Evolutionary conservation across 441 rosid genomes (phyloP).

Genomic region (Pelargonium cotyledonis): DNA sequence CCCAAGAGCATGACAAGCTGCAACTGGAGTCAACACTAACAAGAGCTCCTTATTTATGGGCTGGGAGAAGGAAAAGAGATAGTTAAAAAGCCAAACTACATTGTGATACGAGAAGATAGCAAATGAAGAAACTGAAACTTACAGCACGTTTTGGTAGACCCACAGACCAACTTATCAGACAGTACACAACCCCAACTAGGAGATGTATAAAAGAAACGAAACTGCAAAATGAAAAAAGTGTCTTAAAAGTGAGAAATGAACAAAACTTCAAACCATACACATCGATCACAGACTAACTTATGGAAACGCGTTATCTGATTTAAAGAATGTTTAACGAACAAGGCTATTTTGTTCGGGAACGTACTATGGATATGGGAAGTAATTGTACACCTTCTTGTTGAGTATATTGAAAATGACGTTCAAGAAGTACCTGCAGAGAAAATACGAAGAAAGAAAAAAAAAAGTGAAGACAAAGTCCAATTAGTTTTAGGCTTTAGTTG

Average conservation of each 20-base stretch:
- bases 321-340: not conserved
- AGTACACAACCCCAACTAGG: conserved; percentile 2
- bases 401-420: not conserved
- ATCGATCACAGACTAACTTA: not conserved
- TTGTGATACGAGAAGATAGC: not conserved
- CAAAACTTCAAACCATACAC: not conserved
- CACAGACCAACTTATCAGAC: not conserved
- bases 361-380: not conserved
- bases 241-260: not conserved
- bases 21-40: conserved; percentile 48
- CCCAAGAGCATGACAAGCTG: conserved; percentile 60
- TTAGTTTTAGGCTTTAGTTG: too few relatives aligned
- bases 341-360: not conserved
- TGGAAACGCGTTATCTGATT: not conserved
- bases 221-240: not conserved
- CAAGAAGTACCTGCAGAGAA: not conserved
- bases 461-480: not conserved
- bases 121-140: not conserved
- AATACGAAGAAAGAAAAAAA: too few relatives aligned
- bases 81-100: not conserved
- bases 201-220: not conserved
- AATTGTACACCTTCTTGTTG: conserved; percentile 2
- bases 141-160: conserved; percentile 3
- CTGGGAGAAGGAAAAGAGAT: too few relatives aligned
- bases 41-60: conserved; percentile 34